Evolutionary conservation across 345 rosid genomes (phyloP).

Genomic region (Rubroshorea leprosula): DNA sequence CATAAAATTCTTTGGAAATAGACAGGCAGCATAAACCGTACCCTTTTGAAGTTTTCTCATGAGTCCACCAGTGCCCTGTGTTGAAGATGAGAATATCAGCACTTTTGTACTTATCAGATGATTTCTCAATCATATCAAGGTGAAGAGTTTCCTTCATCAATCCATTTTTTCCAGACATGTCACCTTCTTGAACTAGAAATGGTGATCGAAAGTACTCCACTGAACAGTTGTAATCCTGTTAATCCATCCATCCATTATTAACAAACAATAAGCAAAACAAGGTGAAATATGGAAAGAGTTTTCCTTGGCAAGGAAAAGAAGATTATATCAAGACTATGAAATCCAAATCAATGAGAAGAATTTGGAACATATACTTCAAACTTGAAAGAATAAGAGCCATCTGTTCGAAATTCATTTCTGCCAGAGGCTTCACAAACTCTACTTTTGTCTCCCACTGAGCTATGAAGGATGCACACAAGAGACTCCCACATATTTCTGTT

Average conservation of each 20-base stretch:
- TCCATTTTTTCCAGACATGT: conserved; percentile 13
- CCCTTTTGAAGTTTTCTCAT: conserved; percentile 47
- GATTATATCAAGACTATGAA: too few species aligned
- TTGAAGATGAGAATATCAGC: conserved; percentile 45
- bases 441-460: too few species aligned
- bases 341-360: too few species aligned
- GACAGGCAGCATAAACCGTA: conserved; percentile 4
- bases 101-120: conserved; percentile 27
- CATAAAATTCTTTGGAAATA: not conserved
- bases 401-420: too few species aligned
- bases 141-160: conserved; percentile 40
- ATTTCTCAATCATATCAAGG: conserved; percentile 32
- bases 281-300: too few species aligned
- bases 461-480: too few species aligned
- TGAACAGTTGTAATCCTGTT: conserved; percentile 38
- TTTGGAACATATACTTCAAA: too few species aligned
- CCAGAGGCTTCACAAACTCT: too few species aligned
- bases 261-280: too few species aligned
- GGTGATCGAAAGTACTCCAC: conserved; percentile 23
- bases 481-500: too few species aligned
- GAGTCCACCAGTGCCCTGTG: conserved; percentile 63
- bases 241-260: conserved; percentile 11
- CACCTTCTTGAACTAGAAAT: conserved; percentile 35
- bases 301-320: too few species aligned
- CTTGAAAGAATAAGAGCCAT: too few species aligned